phyloP scores from a whole-genome alignment of 495 filamentous ascomycete genomes.

The Schizothecium vesticola region DNA sequence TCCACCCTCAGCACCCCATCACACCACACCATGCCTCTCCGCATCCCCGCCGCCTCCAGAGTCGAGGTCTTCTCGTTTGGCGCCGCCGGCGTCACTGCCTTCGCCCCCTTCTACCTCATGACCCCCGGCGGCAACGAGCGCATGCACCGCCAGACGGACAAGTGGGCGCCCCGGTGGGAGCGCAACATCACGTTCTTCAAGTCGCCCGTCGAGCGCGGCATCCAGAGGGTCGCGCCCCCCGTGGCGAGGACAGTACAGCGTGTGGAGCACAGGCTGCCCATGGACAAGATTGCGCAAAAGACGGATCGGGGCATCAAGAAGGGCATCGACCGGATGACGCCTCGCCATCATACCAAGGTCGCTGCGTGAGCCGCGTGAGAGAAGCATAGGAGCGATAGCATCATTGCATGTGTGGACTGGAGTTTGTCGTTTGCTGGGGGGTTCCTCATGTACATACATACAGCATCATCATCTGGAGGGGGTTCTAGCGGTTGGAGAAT shows the following conservation, averaged over 20 bases:
- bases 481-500: background rate
- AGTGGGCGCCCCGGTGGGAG: conserved; percentile 49
- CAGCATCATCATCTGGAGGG: background rate
- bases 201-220: conserved; percentile 37
- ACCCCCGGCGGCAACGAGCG: conserved; percentile 43
- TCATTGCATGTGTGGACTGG: background rate
- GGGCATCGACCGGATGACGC: conserved; percentile 30
- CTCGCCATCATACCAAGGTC: conserved; percentile 11
- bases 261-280: conserved; percentile 36
- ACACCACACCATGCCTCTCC: conserved; percentile 40
- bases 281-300: conserved; percentile 41
- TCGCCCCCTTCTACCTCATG: conserved; percentile 47
- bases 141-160: conserved; percentile 35
- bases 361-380: background rate
- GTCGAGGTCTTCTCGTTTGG: conserved; percentile 40
- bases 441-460: background rate
- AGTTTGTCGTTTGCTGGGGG: background rate
- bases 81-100: conserved; percentile 36
- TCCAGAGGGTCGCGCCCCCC: conserved; percentile 39
- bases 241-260: conserved; percentile 35
- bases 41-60: conserved; percentile 37
- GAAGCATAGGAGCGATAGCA: background rate
- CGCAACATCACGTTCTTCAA: conserved; percentile 44
- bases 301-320: conserved; percentile 38
- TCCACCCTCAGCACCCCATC: background rate